phyloP scores from a whole-genome alignment of 1,139 yeast species.

The Hyphopichia wangnamkhiaoensis region DNA sequence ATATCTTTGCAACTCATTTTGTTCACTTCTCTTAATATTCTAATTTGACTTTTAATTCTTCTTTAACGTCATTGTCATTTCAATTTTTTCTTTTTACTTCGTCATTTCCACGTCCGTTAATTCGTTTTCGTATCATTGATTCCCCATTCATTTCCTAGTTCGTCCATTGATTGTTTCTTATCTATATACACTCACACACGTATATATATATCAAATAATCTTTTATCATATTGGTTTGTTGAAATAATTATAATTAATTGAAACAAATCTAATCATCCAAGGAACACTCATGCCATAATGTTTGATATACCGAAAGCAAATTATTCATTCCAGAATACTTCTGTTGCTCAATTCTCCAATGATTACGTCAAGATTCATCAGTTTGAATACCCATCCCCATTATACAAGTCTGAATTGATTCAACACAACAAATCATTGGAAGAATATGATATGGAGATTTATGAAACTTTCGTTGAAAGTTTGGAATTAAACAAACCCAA shows the following conservation, averaged over 20 bases:
- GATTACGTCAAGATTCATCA: slow-evolving; percentile 17
- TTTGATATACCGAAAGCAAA: slow-evolving; percentile 13
- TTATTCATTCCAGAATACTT: slow-evolving; percentile 3
- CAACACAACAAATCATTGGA: slow-evolving; percentile 47
- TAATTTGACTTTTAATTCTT: too few species aligned
- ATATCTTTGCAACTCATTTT: too few species aligned
- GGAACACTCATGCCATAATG: slow-evolving; percentile 7
- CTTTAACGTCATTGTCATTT: too few species aligned
- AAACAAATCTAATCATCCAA: too few species aligned
- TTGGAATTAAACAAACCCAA: slow-evolving; percentile 46
- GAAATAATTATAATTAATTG: background rate
- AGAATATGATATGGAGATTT: slow-evolving; percentile 57
- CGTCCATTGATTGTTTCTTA: background rate
- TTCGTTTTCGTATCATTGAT: too few species aligned
- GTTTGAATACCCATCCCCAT: slow-evolving; percentile 46
- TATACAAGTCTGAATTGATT: slow-evolving; percentile 51
- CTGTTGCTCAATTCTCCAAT: slow-evolving; percentile 4
- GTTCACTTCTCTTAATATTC: too few species aligned
- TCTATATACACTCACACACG: background rate
- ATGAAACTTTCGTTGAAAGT: slow-evolving; percentile 37
- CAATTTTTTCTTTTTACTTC: too few species aligned
- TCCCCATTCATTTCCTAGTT: background rate
- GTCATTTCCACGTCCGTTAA: too few species aligned
- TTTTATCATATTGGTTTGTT: too few species aligned
- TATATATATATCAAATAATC: too few species aligned